Conservation (phyloP, 192 early-diverging fungal species). For the Coemansia sp. region DNA sequence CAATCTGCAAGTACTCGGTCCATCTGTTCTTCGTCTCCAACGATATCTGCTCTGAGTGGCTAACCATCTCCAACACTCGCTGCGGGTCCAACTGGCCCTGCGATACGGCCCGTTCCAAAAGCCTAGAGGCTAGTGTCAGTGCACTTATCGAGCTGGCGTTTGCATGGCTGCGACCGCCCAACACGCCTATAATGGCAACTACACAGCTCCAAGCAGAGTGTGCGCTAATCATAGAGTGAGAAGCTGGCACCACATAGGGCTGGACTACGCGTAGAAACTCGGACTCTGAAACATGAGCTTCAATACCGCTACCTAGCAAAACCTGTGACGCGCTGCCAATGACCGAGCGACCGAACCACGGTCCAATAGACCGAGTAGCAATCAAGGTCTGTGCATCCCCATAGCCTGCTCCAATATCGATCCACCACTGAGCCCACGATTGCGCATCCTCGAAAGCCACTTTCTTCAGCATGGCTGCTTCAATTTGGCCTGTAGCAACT, state of each 20-base stretch:
- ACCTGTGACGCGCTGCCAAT: conserved; percentile 6
- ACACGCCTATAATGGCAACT: background rate
- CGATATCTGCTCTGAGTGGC: background rate
- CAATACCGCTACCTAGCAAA: background rate
- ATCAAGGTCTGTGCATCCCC: background rate
- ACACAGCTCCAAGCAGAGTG: background rate
- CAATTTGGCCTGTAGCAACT: conserved; percentile 12
- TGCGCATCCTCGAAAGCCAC: background rate
- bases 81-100: conserved; percentile 5
- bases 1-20: conserved; percentile 27
- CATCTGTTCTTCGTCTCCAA: conserved; percentile 8
- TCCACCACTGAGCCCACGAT: conserved; percentile 23
- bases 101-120: conserved; percentile 3
- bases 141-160: background rate
- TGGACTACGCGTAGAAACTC: background rate
- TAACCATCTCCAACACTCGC: background rate
- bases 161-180: background rate
- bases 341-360: conserved; percentile 33
- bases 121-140: conserved; percentile 13
- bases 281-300: background rate
- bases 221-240: background rate
- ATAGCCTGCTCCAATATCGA: background rate
- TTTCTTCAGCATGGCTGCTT: background rate
- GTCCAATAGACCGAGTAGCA: conserved; percentile 12
- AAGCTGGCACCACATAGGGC: background rate